Evolutionary conservation across 2,329 filamentous ascomycete genomes (phyloP), one percentile per base, ranked within the genome.

Genomic region (Coleophoma crateriformis): DNA sequence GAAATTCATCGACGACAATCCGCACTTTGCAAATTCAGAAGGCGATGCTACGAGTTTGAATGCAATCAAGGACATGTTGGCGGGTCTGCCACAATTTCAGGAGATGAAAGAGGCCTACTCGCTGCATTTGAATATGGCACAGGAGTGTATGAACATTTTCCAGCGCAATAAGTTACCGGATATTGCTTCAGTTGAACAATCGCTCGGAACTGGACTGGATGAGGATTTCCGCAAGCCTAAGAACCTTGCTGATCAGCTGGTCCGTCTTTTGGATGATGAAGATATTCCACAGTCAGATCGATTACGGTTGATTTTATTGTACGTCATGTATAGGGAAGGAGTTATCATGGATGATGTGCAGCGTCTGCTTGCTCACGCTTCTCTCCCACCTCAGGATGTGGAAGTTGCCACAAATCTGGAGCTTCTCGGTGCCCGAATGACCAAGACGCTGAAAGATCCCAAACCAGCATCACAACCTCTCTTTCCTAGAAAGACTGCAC

Each of bases 31-130:
- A 12, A 85, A 94, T 55, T 77, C 82, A 63, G 74, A 79, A 54
- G 79, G 79, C 55, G 81, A 87, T 50, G 77, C 82, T 43, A 85
- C 85, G 38, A 95, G 82, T 64, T 74, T 99, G 49, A 95, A 91
- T 68, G 87, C 88, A 22, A 96, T 99, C 68, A 90, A 94, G 63
- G 91, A 96, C 68, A 99, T 99, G 94, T 74, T 99, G 71, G 94
- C 90, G 13, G 92, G 91, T 8, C 72, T 99, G 51, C 90, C 91
- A 12, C 89, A 97, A 63, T 99, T 96, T 63, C 89, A 95, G 62
- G 87, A 95, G 68, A 89, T 94, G 76, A 96, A 97, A 67, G 90
- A 95, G 64, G 85, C 89, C 2, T 99, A 97, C 67, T 94, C 91
- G 0, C 73, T 99, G 48, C 94, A 99, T 68, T 75, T 99, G 39